Evolutionary conservation across 164 flowering plant species (phyloP), one percentile per base, ranked within the genome.

Genomic region (Vitis rotundifolia): DNA sequence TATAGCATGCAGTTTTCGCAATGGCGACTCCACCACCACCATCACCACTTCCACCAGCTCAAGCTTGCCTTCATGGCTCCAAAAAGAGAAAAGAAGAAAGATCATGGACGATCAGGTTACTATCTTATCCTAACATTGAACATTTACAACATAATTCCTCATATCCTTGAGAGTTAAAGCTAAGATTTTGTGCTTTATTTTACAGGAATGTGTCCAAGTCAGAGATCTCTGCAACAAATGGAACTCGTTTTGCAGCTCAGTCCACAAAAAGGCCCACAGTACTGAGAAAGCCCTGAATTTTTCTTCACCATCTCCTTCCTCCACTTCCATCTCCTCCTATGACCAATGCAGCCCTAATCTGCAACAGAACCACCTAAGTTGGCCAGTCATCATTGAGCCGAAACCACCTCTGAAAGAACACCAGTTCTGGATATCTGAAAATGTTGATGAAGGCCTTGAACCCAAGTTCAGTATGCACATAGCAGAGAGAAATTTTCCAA

Each of bases 51-150:
- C 80, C 12, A 60, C 74, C 19, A 77, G 74, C 78, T 84, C 94
- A 63, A 83, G 76, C 80, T 66, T 92, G 47, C 98, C 98, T 14
- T 69, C 86, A 71, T 92, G 98, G 98, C 94, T 92, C 13, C 91
- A 86, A 80, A 85, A 87, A 52, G 88, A 91, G 68, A 81, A 68
- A 59, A 78, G 48, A 68, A 80, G 75, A 71, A 61, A 66, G 14
- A 67, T 59, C 26, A 54, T 49, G 47, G 75, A 80, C 70, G 82
- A 84, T 77, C 79, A 83, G 91, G 97, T 80, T 31, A 19, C 4
- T 19, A 49, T 53, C 76, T 62, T 71, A 52, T 19, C 51, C 18
- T 6, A 5, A 37, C 49, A 11, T 37, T 61, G 4, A 29, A 2
- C 8, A 61, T 13, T 14, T 61, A 11, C 13, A 14, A 13, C 11